A percentile compares a stretch with the other conserved stretches of the same genome.
These are phyloP conservation scores for Sugiyamaella americana DNA, from an alignment of 805 yeast species.

Conservation along the genomic window DNA sequence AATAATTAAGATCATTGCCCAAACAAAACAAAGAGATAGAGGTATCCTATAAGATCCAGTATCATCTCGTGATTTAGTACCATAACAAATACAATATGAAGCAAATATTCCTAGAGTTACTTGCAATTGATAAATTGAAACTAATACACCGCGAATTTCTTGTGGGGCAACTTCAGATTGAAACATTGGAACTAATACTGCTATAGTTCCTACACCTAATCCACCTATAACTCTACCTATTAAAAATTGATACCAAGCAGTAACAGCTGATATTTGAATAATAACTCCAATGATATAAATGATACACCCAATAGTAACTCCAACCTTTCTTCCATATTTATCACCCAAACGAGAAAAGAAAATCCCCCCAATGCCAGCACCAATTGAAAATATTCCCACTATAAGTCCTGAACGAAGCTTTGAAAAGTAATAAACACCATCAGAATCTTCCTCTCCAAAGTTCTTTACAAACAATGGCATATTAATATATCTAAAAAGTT, in stretches of 20 bases:
- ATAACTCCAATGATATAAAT: slow-evolving; percentile 51
- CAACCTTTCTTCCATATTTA: slow-evolving; percentile 41
- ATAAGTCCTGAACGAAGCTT: slow-evolving; percentile 55
- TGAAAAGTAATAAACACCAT: slow-evolving; percentile 38
- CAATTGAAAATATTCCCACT: slow-evolving; percentile 63
- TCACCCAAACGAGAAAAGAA: slow-evolving; percentile 43
- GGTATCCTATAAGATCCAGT: slow-evolving; percentile 66
- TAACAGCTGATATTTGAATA: slow-evolving; percentile 41
- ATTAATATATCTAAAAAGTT: slow-evolving; percentile 41
- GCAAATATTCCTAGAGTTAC: slow-evolving; percentile 66
- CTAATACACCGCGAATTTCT: slow-evolving; percentile 72
- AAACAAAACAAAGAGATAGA: slow-evolving; percentile 63
- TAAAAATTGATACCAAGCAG: slow-evolving; percentile 40
- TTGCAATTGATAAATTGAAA: slow-evolving; percentile 71
- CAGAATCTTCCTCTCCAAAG: slow-evolving; percentile 39
- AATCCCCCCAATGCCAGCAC: slow-evolving; percentile 65
- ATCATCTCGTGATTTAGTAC: slow-evolving; percentile 43
- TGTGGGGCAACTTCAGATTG: slow-evolving; percentile 78
- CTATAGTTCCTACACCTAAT: slow-evolving; percentile 67
- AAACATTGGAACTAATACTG: slow-evolving; percentile 71
- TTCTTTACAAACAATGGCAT: slow-evolving; percentile 45
- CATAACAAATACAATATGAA: slow-evolving; percentile 67
- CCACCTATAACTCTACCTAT: slow-evolving; percentile 74
- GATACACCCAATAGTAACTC: slow-evolving; percentile 37
- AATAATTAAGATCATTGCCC: slow-evolving; percentile 53